These are phyloP conservation scores for Mycena vulgaris DNA, from an alignment of 768 basidiomycete genomes.

Conservation along the genomic window DNA sequence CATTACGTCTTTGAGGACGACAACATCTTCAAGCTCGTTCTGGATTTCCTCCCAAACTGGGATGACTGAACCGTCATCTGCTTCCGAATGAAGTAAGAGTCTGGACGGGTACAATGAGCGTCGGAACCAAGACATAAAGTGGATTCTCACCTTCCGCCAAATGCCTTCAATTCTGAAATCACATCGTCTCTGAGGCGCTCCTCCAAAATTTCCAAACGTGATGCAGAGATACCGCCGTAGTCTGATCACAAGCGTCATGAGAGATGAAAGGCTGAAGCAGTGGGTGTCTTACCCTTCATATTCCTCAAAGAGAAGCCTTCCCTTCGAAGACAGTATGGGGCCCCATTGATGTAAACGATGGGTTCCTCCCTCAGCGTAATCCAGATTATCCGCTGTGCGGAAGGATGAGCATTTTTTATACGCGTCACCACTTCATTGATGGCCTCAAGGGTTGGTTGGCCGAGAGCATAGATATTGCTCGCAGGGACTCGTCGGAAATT, in stretches of 20 bases:
- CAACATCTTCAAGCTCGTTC: constrained; percentile 68
- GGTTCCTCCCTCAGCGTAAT: constrained; percentile 95
- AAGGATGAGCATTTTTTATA: constrained; percentile 74
- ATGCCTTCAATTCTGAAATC: constrained; percentile 82
- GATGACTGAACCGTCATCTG: constrained; percentile 87
- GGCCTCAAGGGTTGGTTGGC: constrained; percentile 92
- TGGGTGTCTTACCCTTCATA: constrained; percentile 81
- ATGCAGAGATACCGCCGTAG: constrained; percentile 95
- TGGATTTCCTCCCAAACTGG: constrained; percentile 96
- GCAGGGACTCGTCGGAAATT: constrained; percentile 91
- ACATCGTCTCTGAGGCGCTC: constrained; percentile 93
- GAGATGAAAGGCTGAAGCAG: background rate
- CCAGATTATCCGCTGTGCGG: constrained; percentile 83
- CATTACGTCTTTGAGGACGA: constrained; percentile 93
- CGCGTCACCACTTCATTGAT: constrained; percentile 83
- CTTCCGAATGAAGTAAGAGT: constrained; percentile 92
- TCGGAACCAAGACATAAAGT: background rate
- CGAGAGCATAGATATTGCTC: constrained; percentile 91
- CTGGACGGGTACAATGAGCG: constrained; percentile 52
- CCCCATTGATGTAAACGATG: constrained; percentile 92
- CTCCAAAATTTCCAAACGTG: constrained; percentile 91
- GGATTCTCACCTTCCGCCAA: constrained; percentile 82
- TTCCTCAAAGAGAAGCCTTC: constrained; percentile 92
- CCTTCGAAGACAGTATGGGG: constrained; percentile 90
- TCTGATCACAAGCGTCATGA: constrained; percentile 59